These are phyloP conservation scores for Termitomyces sp. DNA, from an alignment of 768 basidiomycete genomes.

Conservation along the genomic window DNA sequence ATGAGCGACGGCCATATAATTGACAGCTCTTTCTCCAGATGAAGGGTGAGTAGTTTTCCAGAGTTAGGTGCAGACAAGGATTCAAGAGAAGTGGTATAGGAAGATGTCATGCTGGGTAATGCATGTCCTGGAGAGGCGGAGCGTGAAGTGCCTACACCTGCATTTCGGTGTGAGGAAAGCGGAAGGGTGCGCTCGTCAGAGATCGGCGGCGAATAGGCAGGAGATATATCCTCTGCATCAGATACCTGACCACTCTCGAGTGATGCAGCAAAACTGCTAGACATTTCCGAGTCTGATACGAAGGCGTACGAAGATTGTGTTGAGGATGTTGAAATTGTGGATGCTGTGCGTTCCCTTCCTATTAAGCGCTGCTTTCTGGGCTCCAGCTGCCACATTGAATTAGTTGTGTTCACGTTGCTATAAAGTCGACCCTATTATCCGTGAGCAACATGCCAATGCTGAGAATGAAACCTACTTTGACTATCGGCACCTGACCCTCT, in stretches of 20 bases:
- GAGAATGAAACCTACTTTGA: conserved; percentile 53
- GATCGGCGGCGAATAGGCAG: conserved; percentile 58
- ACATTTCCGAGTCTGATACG: conserved; percentile 81
- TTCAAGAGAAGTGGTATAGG: conserved; percentile 70
- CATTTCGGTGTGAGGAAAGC: conserved; percentile 25
- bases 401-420: conserved; percentile 59
- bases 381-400: conserved; percentile 79
- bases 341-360: conserved; percentile 69
- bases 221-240: conserved; percentile 61
- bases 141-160: conserved; percentile 38
- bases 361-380: conserved; percentile 53
- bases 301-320: conserved; percentile 81
- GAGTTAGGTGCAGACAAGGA: conserved; percentile 56
- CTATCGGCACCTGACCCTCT: conserved; percentile 61
- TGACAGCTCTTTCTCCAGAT: conserved; percentile 76
- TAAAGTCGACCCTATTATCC: conserved; percentile 67
- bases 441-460: background rate
- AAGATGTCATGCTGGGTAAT: conserved; percentile 60
- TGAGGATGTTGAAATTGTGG: conserved; percentile 70
- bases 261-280: conserved; percentile 81
- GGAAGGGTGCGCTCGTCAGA: conserved; percentile 47
- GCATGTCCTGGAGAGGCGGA: conserved; percentile 55
- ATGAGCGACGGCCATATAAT: conserved; percentile 83
- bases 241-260: conserved; percentile 72
- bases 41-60: conserved; percentile 71